Base-by-base conservation (phyloP, 768 basidiomycete species). In the Pisolithus marmoratus region DNA sequence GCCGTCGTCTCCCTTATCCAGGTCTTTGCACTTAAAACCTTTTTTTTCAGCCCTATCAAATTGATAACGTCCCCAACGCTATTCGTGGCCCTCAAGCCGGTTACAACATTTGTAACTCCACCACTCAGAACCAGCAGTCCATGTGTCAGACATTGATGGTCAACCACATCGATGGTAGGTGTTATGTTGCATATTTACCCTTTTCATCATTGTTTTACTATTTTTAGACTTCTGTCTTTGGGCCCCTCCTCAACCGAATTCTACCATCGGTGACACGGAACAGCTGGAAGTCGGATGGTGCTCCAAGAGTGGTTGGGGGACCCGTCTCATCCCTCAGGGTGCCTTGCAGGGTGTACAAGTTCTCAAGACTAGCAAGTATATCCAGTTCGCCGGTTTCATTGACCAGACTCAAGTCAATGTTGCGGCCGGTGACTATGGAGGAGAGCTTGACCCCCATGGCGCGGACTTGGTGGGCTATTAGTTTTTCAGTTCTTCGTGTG, bases 381-480 rank as follows among this genome's bases (percentile, higher is more conserved):
- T 80, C 20, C 80, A 83, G 56, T 69, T 81, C 48, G 74, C 77
- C 44, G 88, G 85, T 8, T 80, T 75, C 67, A 76, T 91, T 54
- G 72, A 90, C 61, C 87, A 91, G 69, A 70, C 69, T 3, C 54
- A 61, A 43, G 66, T 92, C 55, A 74, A 85, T 68, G 56, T 90
- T 19, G 50, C 63, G 11, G 11, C 63, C 0, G 65, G 51, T 12
- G 90, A 92, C 59, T 78, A 60, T 31, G 90, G 90, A 57, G 90
- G 89, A 52, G 89, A 91, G 67, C 75, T 89, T 48, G 85, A 90
- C 65, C 80, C 85, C 15, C 83, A 85, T 55, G 87, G 87, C 52
- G 85, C 85, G 54, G 87, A 89, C 63, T 58, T 69, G 50, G 78
- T 79, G 47, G 14, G 72, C 15, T 4, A 27, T 8, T 42, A n/a